Base-by-base conservation (phyloP, 768 basidiomycete species). In the Lentinula lateritia region DNA sequence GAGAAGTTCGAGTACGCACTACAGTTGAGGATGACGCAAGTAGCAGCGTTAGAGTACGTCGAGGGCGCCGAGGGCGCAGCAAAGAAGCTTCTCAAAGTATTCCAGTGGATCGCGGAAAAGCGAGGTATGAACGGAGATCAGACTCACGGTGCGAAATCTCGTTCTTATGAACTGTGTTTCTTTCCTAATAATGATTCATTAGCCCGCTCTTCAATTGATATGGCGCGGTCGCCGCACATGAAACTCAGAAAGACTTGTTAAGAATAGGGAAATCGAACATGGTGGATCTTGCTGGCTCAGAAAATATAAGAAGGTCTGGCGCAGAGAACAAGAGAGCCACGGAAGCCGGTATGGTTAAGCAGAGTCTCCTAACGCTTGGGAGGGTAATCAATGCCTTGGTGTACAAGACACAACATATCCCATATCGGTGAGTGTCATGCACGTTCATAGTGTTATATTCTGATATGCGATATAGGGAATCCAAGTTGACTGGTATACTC, bases 271-370 rank as follows among this genome's bases (percentile, higher is more conserved):
- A 98, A 72, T 82, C 98, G 48, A 98, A 98, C 72, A 84, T 99
- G 20, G 97, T 99, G 58, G 97, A 99, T 71, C 78, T 99, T 60
- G 97, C 97, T 36, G 97, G 97, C 6, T 95, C 94, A 1, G 97
- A 99, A 74, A 98, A 97, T 67, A 95, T 99, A 69, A 95, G 95
- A 9, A 81, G 96, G 23, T 93, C 91, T 0, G 97, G 97, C 16
- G 97, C 97, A 2, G 93, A 95, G 71, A 92, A 97, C 68, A 94
- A 92, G 71, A 79, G 95, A 61, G 97, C 97, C 12, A 82, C 93
- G 65, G 97, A 99, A 70, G 97, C 97, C 1, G 97, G 97, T 10
- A 97, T 95, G 91, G 98, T 99, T 72, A 99, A 98, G 68, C 93
- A 97, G 74, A 95, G 93, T 69, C 78, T 99, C 53, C 79, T 99